Evolutionary conservation across 2,329 filamentous ascomycete genomes (phyloP), one percentile per base, ranked within the genome.

Genomic region (Xylariaceae sp.): DNA sequence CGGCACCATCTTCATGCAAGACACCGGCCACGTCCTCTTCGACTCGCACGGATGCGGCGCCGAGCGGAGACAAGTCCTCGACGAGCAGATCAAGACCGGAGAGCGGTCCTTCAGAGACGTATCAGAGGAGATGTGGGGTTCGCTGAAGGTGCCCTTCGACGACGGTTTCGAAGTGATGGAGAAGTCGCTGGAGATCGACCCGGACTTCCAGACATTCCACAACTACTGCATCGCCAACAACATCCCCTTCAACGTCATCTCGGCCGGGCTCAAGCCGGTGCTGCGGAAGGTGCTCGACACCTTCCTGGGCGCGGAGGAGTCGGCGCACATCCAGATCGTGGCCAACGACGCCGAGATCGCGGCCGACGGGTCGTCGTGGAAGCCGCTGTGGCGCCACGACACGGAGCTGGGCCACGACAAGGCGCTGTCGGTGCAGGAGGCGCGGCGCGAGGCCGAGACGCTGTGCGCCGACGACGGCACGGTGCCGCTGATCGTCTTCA

Each of bases 71-170:
- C 58, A 70, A 36, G 47, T 68, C 25, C 69, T 82, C 32, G 77
- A 82, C 38, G 61, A 71, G 38, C 75, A 83, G 47, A 79, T 83
- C 56, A 74, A 77, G 47, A 65, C 59, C 4, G 79, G 79, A 51
- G 72, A 79, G 52, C 70, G 77, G 11, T 77, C 75, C 1, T 83
- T 83, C 63, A 67, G 76, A 32, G 78, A 82, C 4, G 76, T 79
- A n/a, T 81, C 77, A 0, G 77, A 82, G 44, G 78, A 83, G 54
- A 80, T 83, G 72, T 83, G 78, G 75, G 73, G 71, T 6, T 81
- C 76, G 1, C 60, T 83, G 7, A 67, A 75, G 40, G 69, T 83
- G 0, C 76, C 77, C 2, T 82, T 83, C 48, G 77, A 80, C 16
- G 72, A 81, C 41, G 78, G 77, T 11, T 82, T 83, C 58, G 63